Percentiles rank a stretch among this genome's conserved stretches.
phyloP scores from a whole-genome alignment of 2,329 filamentous ascomycete species.

The Alternaria tenuissima region DNA sequence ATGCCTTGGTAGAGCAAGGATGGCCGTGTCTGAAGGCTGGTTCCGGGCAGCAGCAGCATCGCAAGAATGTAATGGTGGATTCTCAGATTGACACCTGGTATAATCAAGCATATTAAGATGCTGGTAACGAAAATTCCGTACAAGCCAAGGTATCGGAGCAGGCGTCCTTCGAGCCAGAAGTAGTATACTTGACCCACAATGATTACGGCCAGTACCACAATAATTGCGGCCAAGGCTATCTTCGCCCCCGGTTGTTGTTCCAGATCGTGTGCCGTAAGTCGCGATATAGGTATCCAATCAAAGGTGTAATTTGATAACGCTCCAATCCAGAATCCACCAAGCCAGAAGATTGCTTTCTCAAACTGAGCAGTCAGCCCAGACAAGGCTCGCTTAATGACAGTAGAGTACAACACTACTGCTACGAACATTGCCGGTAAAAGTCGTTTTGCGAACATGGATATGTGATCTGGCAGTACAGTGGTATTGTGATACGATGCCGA shows the following conservation, averaged over 20 bases:
- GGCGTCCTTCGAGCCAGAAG: conserved; percentile 83
- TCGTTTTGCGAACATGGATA: conserved; percentile 72
- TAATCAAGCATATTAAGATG: conserved; percentile 72
- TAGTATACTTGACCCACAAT: conserved; percentile 80
- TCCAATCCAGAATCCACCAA: conserved; percentile 89
- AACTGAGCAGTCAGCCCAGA: conserved; percentile 77
- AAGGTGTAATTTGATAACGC: conserved; percentile 94
- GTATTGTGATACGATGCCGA: conserved; percentile 61
- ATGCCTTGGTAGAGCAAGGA: conserved; percentile 49
- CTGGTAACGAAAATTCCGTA: conserved; percentile 73
- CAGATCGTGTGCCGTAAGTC: conserved; percentile 87
- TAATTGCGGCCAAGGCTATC: conserved; percentile 77
- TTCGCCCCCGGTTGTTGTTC: conserved; percentile 88
- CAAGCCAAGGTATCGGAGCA: conserved; percentile 78
- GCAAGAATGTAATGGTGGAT: conserved; percentile 74
- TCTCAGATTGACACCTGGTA: conserved; percentile 81
- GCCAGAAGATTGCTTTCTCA: conserved; percentile 88
- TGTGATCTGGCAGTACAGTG: conserved; percentile 58
- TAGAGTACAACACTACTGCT: conserved; percentile 83
- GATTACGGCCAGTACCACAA: conserved; percentile 73
- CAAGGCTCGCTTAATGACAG: conserved; percentile 78
- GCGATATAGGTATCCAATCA: conserved; percentile 88
- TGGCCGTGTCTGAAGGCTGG: conserved; percentile 46
- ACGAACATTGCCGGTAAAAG: conserved; percentile 87
- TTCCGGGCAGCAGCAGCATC: conserved; percentile 47